phyloP scores from a whole-genome alignment of 768 basidiomycete genomes.

The Leccinum obscurum region DNA sequence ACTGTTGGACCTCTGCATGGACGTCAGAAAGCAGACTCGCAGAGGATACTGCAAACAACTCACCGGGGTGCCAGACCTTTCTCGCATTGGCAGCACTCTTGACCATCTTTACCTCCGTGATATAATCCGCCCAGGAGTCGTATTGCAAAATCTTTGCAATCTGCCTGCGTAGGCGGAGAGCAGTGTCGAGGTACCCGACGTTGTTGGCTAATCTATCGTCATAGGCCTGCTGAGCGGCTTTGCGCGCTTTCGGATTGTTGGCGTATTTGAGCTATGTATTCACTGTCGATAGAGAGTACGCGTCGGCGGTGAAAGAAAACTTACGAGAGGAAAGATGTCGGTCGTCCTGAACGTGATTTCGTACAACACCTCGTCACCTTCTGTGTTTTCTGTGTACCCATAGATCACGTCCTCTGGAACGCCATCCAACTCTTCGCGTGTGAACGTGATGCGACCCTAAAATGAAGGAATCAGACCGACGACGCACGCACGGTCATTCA shows the following conservation, averaged over 20 bases:
- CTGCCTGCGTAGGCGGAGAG: slow-evolving; percentile 67
- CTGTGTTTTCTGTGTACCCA: slow-evolving; percentile 67
- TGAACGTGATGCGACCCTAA: slow-evolving; percentile 65
- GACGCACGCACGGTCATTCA: too few relatives aligned
- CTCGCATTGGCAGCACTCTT: slow-evolving; percentile 64
- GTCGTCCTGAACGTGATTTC: slow-evolving; percentile 81
- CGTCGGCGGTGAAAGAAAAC: slow-evolving; percentile 21
- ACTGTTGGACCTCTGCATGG: too few relatives aligned
- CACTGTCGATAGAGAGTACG: neutral
- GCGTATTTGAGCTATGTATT: slow-evolving; percentile 44
- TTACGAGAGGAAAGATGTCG: slow-evolving; percentile 73
- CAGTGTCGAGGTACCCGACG: slow-evolving; percentile 65
- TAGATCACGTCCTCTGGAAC: slow-evolving; percentile 77
- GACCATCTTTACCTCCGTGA: slow-evolving; percentile 86
- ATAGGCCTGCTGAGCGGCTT: slow-evolving; percentile 57
- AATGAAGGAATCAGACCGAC: slow-evolving; percentile 5
- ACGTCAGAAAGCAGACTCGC: too few relatives aligned
- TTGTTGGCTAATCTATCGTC: slow-evolving; percentile 72
- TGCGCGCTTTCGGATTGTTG: too few relatives aligned
- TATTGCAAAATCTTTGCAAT: slow-evolving; percentile 71
- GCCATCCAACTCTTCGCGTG: slow-evolving; percentile 71
- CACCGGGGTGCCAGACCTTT: too few relatives aligned
- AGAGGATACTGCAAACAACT: too few relatives aligned
- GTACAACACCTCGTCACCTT: slow-evolving; percentile 55
- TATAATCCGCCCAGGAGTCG: slow-evolving; percentile 80